phyloP scores from a whole-genome alignment of 768 basidiomycete species.

The Panaeolus papilionaceus region DNA sequence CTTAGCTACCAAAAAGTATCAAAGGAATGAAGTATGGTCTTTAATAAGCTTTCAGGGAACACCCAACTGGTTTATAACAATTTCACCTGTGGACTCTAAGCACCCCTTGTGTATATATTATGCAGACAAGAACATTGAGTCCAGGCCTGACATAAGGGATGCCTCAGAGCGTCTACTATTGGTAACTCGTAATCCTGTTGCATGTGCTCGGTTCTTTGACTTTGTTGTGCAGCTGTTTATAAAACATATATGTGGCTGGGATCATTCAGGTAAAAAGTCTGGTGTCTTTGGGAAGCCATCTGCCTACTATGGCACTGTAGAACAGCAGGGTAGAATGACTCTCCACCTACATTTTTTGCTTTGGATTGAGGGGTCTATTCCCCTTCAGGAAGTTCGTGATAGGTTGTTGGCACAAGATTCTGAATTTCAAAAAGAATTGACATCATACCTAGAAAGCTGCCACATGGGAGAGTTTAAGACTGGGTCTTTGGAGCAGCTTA shows the following conservation, averaged over 20 bases:
- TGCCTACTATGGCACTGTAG: slow-evolving; percentile 47
- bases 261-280: background rate
- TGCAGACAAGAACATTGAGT: background rate
- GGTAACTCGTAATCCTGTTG: slow-evolving; percentile 11
- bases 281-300: slow-evolving; percentile 37
- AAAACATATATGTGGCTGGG: slow-evolving; percentile 34
- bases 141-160: background rate
- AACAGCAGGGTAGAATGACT: slow-evolving; percentile 44
- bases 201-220: slow-evolving; percentile 40
- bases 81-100: background rate
- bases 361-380: slow-evolving; percentile 35
- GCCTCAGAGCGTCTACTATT: background rate
- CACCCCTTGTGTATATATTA: background rate
- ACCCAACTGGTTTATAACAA: background rate
- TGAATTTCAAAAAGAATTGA: slow-evolving; percentile 33
- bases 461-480: slow-evolving; percentile 39
- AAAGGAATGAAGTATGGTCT: background rate
- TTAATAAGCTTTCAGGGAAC: background rate
- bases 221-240: slow-evolving; percentile 38
- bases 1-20: background rate
- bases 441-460: slow-evolving; percentile 38
- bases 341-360: slow-evolving; percentile 43
- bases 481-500: slow-evolving; percentile 28
- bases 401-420: slow-evolving; percentile 30
- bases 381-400: slow-evolving; percentile 38